Percentiles rank a stretch among this genome's conserved stretches.
phyloP scores from a whole-genome alignment of 139 green algal species.

The Coelastrella sp. region DNA sequence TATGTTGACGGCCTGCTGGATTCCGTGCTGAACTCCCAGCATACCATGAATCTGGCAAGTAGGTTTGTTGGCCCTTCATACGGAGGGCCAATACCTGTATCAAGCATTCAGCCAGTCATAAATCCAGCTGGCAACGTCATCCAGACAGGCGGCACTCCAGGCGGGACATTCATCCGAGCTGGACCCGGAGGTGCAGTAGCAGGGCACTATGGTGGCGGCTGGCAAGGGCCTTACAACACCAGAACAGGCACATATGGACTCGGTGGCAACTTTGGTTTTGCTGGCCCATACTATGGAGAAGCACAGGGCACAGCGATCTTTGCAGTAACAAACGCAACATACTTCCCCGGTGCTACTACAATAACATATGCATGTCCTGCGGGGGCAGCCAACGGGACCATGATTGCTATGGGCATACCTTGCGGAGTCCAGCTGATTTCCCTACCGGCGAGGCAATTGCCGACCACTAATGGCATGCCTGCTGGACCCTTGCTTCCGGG shows the following conservation, averaged over 20 bases:
- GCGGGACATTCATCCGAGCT: neutral
- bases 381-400: neutral
- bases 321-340: neutral
- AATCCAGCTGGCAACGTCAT: conserved; percentile 33
- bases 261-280: conserved; percentile 23
- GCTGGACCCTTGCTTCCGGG: neutral
- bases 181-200: neutral
- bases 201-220: conserved; percentile 19
- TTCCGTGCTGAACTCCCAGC: neutral
- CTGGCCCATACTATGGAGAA: neutral
- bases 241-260: conserved; percentile 9
- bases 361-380: conserved; percentile 21
- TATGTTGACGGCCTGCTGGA: neutral
- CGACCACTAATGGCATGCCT: neutral
- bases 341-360: neutral
- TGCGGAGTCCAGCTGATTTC: conserved; percentile 11
- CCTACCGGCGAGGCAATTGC: neutral
- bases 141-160: neutral
- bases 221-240: conserved; percentile 18
- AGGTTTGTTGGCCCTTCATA: conserved; percentile 19
- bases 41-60: neutral
- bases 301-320: conserved; percentile 1
- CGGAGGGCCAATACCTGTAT: neutral
- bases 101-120: neutral
- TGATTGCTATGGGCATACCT: conserved; percentile 23